Percentiles rank a stretch among this genome's conserved stretches.
These are phyloP conservation scores for Trichoderma semiorbis DNA, from an alignment of 2,329 filamentous ascomycete species.

Conservation along the genomic window DNA sequence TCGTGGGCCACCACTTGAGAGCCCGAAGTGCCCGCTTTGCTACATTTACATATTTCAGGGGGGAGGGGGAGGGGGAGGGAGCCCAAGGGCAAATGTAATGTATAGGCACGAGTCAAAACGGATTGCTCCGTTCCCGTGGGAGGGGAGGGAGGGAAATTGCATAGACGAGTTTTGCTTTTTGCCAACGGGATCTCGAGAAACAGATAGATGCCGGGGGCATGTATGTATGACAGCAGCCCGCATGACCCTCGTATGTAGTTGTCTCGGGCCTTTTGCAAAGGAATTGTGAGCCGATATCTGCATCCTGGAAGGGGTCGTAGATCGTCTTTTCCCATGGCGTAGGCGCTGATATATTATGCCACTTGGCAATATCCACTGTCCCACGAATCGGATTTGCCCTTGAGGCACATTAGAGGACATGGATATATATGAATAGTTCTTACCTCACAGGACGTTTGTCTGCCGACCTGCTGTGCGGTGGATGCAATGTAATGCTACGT, in stretches of 20 bases:
- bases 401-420: background rate
- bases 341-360: background rate
- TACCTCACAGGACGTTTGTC: background rate
- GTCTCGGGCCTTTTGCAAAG: conserved; percentile 7
- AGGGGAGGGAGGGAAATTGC: background rate
- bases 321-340: background rate
- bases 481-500: background rate
- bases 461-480: background rate
- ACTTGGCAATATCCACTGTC: background rate
- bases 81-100: background rate
- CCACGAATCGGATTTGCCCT: background rate
- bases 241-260: background rate
- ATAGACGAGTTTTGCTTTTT: background rate
- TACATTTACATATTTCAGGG: background rate
- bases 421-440: background rate
- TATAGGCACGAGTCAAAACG: background rate
- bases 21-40: background rate
- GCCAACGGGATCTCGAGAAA: background rate
- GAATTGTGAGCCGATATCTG: background rate
- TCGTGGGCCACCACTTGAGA: background rate
- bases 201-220: background rate
- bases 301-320: background rate
- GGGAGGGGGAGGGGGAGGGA: background rate
- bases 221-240: background rate
- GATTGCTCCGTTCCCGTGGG: background rate